Percentiles rank a stretch among this genome's conserved stretches.
Evolutionary conservation across 495 filamentous ascomycete species (phyloP).

Genomic region (Bryoglossum gracile): DNA sequence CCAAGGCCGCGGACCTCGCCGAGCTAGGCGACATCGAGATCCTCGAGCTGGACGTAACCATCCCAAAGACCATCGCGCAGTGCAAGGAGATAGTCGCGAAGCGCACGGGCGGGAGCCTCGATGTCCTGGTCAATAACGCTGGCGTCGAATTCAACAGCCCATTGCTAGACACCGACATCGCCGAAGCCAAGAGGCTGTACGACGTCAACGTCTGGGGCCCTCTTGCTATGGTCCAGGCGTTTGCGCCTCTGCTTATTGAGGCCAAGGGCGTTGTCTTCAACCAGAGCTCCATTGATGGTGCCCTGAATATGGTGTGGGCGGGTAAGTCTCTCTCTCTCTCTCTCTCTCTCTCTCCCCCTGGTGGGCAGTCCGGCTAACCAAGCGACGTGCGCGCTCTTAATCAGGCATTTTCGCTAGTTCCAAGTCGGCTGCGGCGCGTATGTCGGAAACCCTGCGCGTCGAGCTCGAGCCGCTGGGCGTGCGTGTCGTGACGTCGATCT

Average conservation of each 20-base stretch:
- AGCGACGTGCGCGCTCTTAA: not conserved
- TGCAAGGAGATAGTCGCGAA: slow-evolving; percentile 18
- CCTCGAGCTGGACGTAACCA: slow-evolving; percentile 40
- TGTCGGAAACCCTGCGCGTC: slow-evolving; percentile 52
- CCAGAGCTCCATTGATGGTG: slow-evolving; percentile 37
- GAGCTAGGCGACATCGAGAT: slow-evolving; percentile 31
- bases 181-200: slow-evolving; percentile 34
- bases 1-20: slow-evolving; percentile 30
- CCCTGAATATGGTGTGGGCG: not conserved
- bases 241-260: slow-evolving; percentile 41
- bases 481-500: slow-evolving; percentile 24
- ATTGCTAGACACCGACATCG: slow-evolving; percentile 38
- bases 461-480: slow-evolving; percentile 43
- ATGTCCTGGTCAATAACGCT: slow-evolving; percentile 49
- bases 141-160: slow-evolving; percentile 31
- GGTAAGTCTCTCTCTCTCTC: not conserved
- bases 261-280: slow-evolving; percentile 38
- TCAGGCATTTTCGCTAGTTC: slow-evolving; percentile 47
- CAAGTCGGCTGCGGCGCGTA: slow-evolving; percentile 55
- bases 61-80: slow-evolving; percentile 28
- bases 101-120: slow-evolving; percentile 30
- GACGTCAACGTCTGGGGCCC: slow-evolving; percentile 45
- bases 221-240: slow-evolving; percentile 44
- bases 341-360: not conserved
- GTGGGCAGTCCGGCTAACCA: not conserved